Conservation (phyloP, 2,329 filamentous ascomycete genomes). For the Xylariaceae sp. region DNA sequence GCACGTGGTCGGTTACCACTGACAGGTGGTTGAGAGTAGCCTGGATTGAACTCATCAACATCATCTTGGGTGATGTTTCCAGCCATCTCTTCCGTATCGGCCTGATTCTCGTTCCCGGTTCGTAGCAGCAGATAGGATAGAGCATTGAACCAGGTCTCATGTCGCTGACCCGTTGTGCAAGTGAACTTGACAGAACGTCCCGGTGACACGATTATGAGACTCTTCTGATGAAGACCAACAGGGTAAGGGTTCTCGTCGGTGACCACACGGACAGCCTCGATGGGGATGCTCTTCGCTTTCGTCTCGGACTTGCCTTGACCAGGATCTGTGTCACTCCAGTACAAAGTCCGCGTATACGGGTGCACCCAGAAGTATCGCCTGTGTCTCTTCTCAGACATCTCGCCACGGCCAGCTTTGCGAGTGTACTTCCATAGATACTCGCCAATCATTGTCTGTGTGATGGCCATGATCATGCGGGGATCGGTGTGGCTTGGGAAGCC, state of each 20-base stretch:
- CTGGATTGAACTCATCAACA: constrained; percentile 78
- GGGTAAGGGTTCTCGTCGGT: constrained; percentile 94
- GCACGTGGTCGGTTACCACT: constrained; percentile 47
- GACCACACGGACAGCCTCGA: constrained; percentile 88
- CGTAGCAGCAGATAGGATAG: constrained; percentile 87
- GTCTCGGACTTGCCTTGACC: constrained; percentile 75
- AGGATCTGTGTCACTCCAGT: constrained; percentile 93
- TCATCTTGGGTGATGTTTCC: constrained; percentile 58
- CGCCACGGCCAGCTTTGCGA: constrained; percentile 82
- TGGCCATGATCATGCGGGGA: constrained; percentile 97
- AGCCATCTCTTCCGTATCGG: constrained; percentile 56
- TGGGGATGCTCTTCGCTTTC: constrained; percentile 81
- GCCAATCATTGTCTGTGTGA: constrained; percentile 99
- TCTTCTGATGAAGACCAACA: constrained; percentile 91
- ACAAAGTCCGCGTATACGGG: constrained; percentile 91
- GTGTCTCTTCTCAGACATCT: constrained; percentile 85
- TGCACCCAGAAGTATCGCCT: constrained; percentile 99
- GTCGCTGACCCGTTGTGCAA: constrained; percentile 85
- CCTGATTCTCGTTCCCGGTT: constrained; percentile 60
- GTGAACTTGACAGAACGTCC: constrained; percentile 91
- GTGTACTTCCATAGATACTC: constrained; percentile 99
- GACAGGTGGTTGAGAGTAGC: constrained; percentile 36
- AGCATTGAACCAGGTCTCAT: constrained; percentile 98
- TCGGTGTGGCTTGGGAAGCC: constrained; percentile 74
- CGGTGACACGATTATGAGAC: constrained; percentile 82